These are phyloP conservation scores for Larix kaempferi DNA, from an alignment of 75 land plant genomes.

Conservation along the genomic window DNA sequence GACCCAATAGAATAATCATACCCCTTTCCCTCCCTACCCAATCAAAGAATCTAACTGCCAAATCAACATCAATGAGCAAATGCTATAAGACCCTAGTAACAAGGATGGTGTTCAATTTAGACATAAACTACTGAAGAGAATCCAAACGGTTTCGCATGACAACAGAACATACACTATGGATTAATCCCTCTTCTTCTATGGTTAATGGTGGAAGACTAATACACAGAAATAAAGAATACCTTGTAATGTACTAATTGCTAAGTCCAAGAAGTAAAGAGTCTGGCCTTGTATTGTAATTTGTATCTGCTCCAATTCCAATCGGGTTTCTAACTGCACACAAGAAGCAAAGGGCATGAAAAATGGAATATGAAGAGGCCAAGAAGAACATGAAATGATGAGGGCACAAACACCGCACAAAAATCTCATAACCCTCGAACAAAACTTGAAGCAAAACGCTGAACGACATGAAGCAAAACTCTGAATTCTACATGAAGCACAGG, in stretches of 20 bases:
- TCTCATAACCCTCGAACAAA: too few relatives aligned
- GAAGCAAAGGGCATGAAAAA: too few relatives aligned
- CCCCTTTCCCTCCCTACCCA: constrained; percentile 5
- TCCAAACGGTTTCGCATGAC: not conserved
- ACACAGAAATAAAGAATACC: not conserved
- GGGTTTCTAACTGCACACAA: not conserved
- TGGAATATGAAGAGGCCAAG: too few relatives aligned
- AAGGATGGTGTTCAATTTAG: not conserved
- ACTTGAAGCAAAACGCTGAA: too few relatives aligned
- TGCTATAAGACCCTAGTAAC: constrained; percentile 7
- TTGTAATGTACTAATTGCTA: not conserved
- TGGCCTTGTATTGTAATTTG: not conserved
- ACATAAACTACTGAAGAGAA: not conserved
- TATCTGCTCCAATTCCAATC: not conserved
- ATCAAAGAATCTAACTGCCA: not conserved
- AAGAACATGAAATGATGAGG: too few relatives aligned
- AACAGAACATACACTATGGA: not conserved
- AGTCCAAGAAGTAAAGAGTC: not conserved
- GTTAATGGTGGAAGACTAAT: not conserved
- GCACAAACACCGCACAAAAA: too few relatives aligned
- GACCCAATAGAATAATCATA: not conserved
- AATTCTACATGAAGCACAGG: too few relatives aligned
- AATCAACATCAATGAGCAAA: not conserved
- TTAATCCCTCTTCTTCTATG: constrained; percentile 3
- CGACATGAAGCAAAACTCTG: too few relatives aligned